Conservation (phyloP, 2,329 filamentous ascomycete genomes). For the Neopestalotiopsis sp. region DNA sequence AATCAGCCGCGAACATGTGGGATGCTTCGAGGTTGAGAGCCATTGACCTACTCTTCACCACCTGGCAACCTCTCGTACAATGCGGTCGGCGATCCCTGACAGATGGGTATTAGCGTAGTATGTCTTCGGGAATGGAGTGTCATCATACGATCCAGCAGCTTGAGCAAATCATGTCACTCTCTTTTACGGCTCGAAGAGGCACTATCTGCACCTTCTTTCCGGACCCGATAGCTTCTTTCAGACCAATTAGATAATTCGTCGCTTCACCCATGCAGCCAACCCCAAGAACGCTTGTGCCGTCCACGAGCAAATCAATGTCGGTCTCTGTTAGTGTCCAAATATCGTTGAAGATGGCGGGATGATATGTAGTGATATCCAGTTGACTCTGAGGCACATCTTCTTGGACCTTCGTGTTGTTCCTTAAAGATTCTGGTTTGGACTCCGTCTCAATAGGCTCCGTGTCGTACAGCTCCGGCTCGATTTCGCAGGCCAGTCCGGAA, state of each 20-base stretch:
- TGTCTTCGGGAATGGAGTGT: background rate
- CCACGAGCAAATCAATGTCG: constrained; percentile 1
- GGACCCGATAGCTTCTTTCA: background rate
- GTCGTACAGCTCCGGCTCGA: background rate
- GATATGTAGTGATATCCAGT: background rate
- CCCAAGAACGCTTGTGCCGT: background rate
- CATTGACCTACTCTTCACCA: background rate
- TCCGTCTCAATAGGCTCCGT: background rate
- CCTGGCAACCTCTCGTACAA: constrained; percentile 2
- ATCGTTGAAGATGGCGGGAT: background rate
- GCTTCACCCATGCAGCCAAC: constrained; percentile 6
- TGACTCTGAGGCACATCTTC: background rate
- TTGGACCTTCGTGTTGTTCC: background rate
- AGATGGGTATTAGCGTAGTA: background rate
- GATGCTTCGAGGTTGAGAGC: background rate
- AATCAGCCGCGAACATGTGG: background rate
- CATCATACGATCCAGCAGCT: constrained; percentile 6
- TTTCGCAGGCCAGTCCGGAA: too few species aligned
- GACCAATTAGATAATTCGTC: background rate
- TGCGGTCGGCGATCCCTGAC: background rate
- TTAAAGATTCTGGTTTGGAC: too few species aligned
- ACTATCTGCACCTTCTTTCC: background rate
- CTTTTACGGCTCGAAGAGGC: background rate
- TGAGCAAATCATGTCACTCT: background rate
- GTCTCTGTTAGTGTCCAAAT: constrained; percentile 2